Evolutionary conservation across 257 asterid species (phyloP), one percentile per base, ranked within the genome.

Genomic region (Plantago elongata): DNA sequence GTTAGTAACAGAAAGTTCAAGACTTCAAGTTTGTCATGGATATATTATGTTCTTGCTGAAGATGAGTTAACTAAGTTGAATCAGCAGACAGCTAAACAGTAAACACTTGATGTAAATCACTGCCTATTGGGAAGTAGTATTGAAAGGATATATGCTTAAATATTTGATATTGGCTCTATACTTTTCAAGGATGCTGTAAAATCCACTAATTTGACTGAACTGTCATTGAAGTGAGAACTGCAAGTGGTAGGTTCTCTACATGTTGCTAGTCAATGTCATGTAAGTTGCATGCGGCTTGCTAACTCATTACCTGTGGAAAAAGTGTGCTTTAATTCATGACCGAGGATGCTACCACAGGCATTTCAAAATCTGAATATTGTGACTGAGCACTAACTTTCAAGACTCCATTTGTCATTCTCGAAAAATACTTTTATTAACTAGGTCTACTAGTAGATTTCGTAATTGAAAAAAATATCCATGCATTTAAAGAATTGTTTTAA

Each of bases 261-360:
- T 58, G 42, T 42, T 49, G 51, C 52, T 58, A 42, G 60, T 57
- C 65, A 57, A 40, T 48, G 64, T 57, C 71, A 64, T 64, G 68
- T 44, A 54, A 64, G 60, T 52, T 52, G 69, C 69, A 64, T 64
- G 69, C 27, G 60, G 11, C 9, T 46, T 44, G 22, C 45, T 50
- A 46, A 61, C 30, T 29, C 66, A 61, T 13, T 34, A 8, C 17
- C 46, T 50, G 47, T 27, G 29, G 16, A 61, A 47, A 61, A 16
- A n/a, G 18, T 1, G 15, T 48, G 48, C 52, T 40, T 5, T 57
- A 57, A 37, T 15, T 57, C 48, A 11, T 13, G 18, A 34, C 13
- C 48, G 42, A 42, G 50, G 49, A 38, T 42, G 16, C 13, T 57
- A 18, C 5, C 5, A 38, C 3, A 30, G 3, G 45, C 16, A 4